Conservation (phyloP, 139 green algal species). For the Coelastrella sp. region DNA sequence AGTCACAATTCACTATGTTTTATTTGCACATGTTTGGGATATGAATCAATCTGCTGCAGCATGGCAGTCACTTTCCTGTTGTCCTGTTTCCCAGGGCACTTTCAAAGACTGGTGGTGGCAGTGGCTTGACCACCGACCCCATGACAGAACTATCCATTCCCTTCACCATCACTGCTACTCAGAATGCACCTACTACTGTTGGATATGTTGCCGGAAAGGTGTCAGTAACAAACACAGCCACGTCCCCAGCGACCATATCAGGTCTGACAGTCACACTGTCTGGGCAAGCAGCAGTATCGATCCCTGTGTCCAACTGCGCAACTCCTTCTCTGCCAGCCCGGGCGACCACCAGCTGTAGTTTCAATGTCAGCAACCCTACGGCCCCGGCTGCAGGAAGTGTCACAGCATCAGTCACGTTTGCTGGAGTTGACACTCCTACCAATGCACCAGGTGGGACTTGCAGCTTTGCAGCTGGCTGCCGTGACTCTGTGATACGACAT, state of each 20-base stretch:
- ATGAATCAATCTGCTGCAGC: neutral
- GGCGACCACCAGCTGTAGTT: slow-evolving; percentile 9
- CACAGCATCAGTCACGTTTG: slow-evolving; percentile 3
- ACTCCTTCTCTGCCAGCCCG: neutral
- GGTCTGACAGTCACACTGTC: neutral
- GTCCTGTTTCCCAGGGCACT: too few relatives aligned
- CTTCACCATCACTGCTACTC: slow-evolving; percentile 23
- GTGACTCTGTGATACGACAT: neutral
- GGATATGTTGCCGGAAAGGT: slow-evolving; percentile 27
- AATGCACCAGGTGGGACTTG: neutral
- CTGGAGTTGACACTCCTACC: neutral
- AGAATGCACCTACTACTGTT: neutral
- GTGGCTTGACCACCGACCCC: neutral
- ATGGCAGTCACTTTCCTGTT: too few relatives aligned
- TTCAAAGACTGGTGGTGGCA: slow-evolving; percentile 6
- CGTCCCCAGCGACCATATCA: neutral
- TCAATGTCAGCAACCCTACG: slow-evolving; percentile 23
- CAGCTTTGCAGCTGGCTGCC: neutral
- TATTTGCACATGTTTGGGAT: too few relatives aligned
- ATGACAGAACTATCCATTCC: neutral
- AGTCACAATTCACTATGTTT: too few relatives aligned
- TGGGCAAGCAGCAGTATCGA: neutral
- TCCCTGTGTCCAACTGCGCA: neutral
- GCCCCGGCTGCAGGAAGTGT: slow-evolving; percentile 27
- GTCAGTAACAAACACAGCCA: slow-evolving; percentile 9